Percentiles rank a stretch among this genome's conserved stretches.
These are phyloP conservation scores for Cubamyces lactineus DNA, from an alignment of 768 basidiomycete species.

Conservation along the genomic window DNA sequence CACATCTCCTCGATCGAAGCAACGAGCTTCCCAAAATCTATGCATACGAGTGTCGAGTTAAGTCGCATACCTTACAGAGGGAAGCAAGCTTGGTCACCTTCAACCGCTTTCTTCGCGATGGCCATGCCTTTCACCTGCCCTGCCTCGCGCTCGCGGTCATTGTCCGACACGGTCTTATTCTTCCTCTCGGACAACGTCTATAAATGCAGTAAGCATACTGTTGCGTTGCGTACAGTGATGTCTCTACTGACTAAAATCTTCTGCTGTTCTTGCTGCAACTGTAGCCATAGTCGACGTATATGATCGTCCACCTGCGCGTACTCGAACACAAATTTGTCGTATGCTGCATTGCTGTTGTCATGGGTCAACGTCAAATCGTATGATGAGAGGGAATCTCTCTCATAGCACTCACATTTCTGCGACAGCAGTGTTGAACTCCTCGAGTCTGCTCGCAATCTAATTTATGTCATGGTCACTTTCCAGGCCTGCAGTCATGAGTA, in stretches of 20 bases:
- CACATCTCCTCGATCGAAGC: slow-evolving; percentile 5
- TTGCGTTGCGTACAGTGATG: neutral
- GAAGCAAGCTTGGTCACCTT: slow-evolving; percentile 22
- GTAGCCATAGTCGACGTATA: slow-evolving; percentile 31
- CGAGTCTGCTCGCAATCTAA: slow-evolving; percentile 20
- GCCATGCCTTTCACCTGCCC: slow-evolving; percentile 34
- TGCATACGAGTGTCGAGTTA: too few species aligned
- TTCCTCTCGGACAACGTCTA: slow-evolving; percentile 25
- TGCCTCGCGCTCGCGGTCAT: slow-evolving; percentile 29
- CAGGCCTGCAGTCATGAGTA: neutral
- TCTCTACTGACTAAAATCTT: slow-evolving; percentile 19
- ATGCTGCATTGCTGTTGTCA: slow-evolving; percentile 24
- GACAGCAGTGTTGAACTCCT: slow-evolving; percentile 23
- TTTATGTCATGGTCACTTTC: too few species aligned
- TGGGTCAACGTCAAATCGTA: neutral
- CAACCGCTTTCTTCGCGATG: slow-evolving; percentile 31
- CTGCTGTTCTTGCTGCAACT: slow-evolving; percentile 28
- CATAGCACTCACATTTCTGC: slow-evolving; percentile 27
- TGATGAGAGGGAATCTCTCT: neutral
- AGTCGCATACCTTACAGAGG: neutral
- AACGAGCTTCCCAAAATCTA: slow-evolving; percentile 16
- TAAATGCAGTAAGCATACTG: neutral
- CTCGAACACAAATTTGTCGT: slow-evolving; percentile 32
- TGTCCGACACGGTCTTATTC: slow-evolving; percentile 15
- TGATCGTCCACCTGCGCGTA: slow-evolving; percentile 34